Conservation (phyloP, 23 red algal genomes). For the Agarophyton chilense region DNA sequence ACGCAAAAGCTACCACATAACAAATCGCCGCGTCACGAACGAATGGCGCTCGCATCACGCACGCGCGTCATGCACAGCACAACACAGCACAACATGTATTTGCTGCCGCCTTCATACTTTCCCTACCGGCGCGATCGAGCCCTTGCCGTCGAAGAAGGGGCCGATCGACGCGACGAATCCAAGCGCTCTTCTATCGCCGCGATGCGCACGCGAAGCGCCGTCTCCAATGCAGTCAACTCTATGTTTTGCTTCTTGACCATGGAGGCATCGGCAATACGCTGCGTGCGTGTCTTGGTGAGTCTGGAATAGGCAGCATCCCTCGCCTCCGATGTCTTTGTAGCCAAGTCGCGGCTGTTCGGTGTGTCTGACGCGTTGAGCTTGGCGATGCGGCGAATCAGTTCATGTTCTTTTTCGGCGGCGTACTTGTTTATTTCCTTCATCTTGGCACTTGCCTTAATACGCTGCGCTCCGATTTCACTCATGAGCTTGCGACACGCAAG, state of each 20-base stretch:
- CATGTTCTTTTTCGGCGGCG: slow-evolving; percentile 23
- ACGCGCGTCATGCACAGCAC: background rate
- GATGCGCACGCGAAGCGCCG: slow-evolving; percentile 12
- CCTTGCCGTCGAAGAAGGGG: background rate
- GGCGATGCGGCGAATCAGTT: slow-evolving; percentile 1
- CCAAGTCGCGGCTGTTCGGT: background rate
- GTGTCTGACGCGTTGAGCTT: slow-evolving; percentile 22
- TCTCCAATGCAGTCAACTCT: slow-evolving; percentile 10
- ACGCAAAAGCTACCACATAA: too few species aligned
- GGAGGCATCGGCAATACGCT: slow-evolving; percentile 6
- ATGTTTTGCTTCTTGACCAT: slow-evolving; percentile 34
- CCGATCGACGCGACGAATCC: background rate
- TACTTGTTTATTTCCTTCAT: slow-evolving; percentile 54
- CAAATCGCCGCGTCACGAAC: too few species aligned
- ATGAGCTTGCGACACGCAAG: slow-evolving; percentile 58
- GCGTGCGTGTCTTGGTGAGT: slow-evolving; percentile 32
- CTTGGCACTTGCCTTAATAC: background rate
- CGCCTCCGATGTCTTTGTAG: slow-evolving; percentile 1
- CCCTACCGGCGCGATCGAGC: background rate
- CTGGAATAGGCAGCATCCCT: background rate
- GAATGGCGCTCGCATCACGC: too few species aligned
- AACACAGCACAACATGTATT: too few species aligned
- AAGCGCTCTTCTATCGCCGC: background rate
- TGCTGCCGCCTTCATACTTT: too few species aligned
- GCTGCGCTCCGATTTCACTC: slow-evolving; percentile 42